Base-by-base conservation (phyloP, 2,329 filamentous ascomycete genomes). In the Penicillium expansum region DNA sequence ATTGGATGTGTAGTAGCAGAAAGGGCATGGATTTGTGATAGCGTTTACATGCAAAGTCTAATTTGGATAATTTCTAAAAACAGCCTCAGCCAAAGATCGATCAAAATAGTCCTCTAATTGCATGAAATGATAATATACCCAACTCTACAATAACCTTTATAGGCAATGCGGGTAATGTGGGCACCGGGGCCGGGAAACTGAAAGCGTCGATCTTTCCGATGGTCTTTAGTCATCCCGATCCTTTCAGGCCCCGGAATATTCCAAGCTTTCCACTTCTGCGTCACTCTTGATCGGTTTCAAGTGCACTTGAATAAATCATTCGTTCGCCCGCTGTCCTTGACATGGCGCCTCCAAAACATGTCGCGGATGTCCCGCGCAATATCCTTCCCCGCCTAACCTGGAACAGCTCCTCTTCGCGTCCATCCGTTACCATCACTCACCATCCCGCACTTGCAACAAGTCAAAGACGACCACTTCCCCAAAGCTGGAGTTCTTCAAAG, bases 301-400 rank as follows among this genome's bases (percentile, higher is more conserved):
- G 29, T 4, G 16, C 37, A 20, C 14, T 24, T 30, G 2, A 51
- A 20, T 18, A 24, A 48, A 35, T 16, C 33, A 27, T 41, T 27
- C n/a, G 18, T 16, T 27, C 39, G 29, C 51, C 20, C 45, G n/a
- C 30, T 37, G 45, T 44, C 42, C 39, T 52, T 44, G 63, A 24
- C 22, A 79, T 79, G 77, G 71, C 75, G 41, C 70, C 72, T 48
- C 69, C 72, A 53, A 77, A 77, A 61, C 67, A 72, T 9, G 70
- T 78, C 61, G 69, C 68, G 24, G 76, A 77, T 58, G 67, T 77
- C n/a, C 76, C 77, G 43, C 76, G 76, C 43, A 75, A 72, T 53
- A 66, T 78, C 32, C 69, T 77, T 42, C 74, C 75, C 55, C 74
- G 75, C 45, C 65, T 78, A 59, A 76, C 71, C 18, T 77, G 75